Evolutionary conservation across 106 monocot species (phyloP).

Genomic region (Cymbidium sinense): DNA sequence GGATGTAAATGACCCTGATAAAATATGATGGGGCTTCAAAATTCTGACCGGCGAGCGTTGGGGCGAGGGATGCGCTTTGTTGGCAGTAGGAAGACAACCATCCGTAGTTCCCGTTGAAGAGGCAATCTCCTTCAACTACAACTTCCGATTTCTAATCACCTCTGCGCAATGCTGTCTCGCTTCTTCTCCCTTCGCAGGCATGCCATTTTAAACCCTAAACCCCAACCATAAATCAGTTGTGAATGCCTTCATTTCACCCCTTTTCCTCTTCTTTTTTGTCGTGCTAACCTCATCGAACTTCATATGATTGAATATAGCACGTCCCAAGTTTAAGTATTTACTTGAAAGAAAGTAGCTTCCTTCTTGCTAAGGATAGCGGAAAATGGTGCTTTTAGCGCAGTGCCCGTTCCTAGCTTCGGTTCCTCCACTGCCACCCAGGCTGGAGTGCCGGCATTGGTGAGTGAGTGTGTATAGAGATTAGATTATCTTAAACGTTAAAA

Average conservation of each 20-base stretch:
- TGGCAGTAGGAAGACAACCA: too few species aligned
- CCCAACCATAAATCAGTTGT: neutral
- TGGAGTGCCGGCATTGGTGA: too few species aligned
- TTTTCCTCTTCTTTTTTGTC: neutral
- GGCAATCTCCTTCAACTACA: neutral
- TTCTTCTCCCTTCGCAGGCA: conserved; percentile 1
- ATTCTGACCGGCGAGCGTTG: too few species aligned
- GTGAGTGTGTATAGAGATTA: too few species aligned
- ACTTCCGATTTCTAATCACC: neutral
- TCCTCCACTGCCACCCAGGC: too few species aligned
- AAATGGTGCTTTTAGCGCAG: neutral
- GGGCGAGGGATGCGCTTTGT: too few species aligned
- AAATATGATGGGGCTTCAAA: too few species aligned
- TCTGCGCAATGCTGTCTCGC: neutral
- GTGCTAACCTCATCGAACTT: neutral
- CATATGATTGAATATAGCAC: neutral
- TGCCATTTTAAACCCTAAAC: conserved; percentile 1
- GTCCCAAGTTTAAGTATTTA: neutral
- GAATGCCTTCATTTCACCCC: neutral
- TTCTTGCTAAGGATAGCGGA: neutral
- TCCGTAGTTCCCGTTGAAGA: neutral
- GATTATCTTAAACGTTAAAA: too few species aligned
- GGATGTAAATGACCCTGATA: too few species aligned
- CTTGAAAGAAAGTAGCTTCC: neutral
- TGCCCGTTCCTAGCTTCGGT: too few species aligned